Evolutionary conservation across 768 basidiomycete species (phyloP), one percentile per base, ranked within the genome.

Genomic region (Neoboletus brunneissimus): DNA sequence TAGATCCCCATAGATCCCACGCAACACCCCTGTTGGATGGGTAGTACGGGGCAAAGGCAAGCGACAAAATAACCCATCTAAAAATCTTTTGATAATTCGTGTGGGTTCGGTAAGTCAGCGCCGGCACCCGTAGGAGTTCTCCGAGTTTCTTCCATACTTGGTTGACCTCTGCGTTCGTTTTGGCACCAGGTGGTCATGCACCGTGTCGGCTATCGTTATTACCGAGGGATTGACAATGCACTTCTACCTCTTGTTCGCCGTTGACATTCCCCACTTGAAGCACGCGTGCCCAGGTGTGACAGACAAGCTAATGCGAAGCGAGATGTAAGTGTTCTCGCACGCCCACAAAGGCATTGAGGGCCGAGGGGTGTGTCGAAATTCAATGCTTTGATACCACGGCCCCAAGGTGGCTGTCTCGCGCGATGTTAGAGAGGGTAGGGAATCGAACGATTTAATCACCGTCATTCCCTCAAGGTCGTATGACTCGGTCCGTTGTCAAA

Each of bases 1-100:
- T 46, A 54, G 62, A 60, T 64, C 57, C 40, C 54, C 49, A 48
- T 40, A 34, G 44, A 56, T 59, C 53, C 42, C n/a, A 31, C 40
- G 16, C 34, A 9, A 6, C 23, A 34, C 11, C 12, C 34, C 47
- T 13, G 18, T 37, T 49, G 16, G 10, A 56, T 10, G 5, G n/a
- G 37, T 16, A 22, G 11, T 35, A 38, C 7, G 29, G 34, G 25
- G 41, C 10, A 12, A 48, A 48, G 12, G 1, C 8, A 25, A 34
- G 44, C 20, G 22, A 22, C 22, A 31, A 29, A 53, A 29, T 51
- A 11, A 44, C 23, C 29, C 40, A 10, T 31, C 9, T 16, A 43
- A 49, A 20, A 5, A 22, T 25, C 5, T 37, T 22, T 29, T 35
- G 54, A 13, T 25, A n/a, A 27, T 20, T 4, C 22, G 15, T 20